A percentile compares a stretch with the other conserved stretches of the same genome.
phyloP scores from a whole-genome alignment of 83 land plant species.

The Diphasiastrum complanatum region DNA sequence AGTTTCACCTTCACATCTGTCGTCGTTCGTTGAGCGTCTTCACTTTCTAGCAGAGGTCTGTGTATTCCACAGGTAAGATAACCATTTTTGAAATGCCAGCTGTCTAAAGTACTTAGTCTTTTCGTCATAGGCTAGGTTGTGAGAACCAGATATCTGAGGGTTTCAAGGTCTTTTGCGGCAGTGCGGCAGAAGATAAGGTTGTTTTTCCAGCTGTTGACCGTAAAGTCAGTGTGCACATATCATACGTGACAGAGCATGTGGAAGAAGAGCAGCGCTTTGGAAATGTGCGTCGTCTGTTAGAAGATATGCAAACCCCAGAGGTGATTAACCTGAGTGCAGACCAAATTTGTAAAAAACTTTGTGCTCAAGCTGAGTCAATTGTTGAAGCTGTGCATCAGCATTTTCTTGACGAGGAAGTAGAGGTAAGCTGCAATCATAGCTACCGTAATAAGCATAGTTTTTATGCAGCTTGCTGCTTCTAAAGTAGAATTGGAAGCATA shows the following conservation, averaged over 20 bases:
- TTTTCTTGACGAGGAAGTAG: slow-evolving; percentile 62
- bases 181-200: slow-evolving; percentile 89
- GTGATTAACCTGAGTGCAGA: slow-evolving; percentile 27
- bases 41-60: slow-evolving; percentile 90
- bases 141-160: too few relatives aligned
- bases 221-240: slow-evolving; percentile 35
- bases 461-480: too few relatives aligned
- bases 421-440: slow-evolving; percentile 24
- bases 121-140: too few relatives aligned
- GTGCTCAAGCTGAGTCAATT: slow-evolving; percentile 68
- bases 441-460: too few relatives aligned
- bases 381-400: slow-evolving; percentile 61
- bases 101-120: too few relatives aligned
- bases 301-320: slow-evolving; percentile 51
- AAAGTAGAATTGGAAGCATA: too few relatives aligned
- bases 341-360: slow-evolving; percentile 55
- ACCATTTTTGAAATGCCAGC: background rate
- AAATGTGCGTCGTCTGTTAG: slow-evolving; percentile 54
- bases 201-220: slow-evolving; percentile 82
- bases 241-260: slow-evolving; percentile 61
- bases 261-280: slow-evolving; percentile 68
- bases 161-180: slow-evolving; percentile 43
- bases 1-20: slow-evolving; percentile 41
- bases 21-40: slow-evolving; percentile 57
- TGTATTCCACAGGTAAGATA: slow-evolving; percentile 75